phyloP scores from a whole-genome alignment of 2,329 filamentous ascomycete genomes.

The Hypoxylon sp. region DNA sequence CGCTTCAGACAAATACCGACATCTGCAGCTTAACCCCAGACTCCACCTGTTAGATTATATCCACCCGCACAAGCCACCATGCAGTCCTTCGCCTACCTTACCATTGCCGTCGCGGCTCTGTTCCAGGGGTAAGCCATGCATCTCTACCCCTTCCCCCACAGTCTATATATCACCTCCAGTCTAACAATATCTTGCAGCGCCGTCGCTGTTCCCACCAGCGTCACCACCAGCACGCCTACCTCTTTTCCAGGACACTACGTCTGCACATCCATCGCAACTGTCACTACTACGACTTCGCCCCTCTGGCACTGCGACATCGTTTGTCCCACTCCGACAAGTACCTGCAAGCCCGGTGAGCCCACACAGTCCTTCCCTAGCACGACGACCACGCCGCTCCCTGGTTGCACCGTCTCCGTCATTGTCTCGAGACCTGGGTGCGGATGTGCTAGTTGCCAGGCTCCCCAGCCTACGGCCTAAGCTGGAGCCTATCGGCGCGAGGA shows the following conservation, averaged over 20 bases:
- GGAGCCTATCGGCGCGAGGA: background rate
- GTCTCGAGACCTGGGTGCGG: constrained; percentile 21
- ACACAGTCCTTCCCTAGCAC: constrained; percentile 19
- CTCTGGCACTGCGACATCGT: constrained; percentile 13
- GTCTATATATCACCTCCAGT: background rate
- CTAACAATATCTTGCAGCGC: constrained; percentile 24
- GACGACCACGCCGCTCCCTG: constrained; percentile 33
- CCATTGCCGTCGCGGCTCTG: constrained; percentile 34
- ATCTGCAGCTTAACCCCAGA: constrained; percentile 20
- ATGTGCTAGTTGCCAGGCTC: constrained; percentile 30
- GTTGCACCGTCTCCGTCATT: constrained; percentile 35
- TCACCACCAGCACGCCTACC: constrained; percentile 30
- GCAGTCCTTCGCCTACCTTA: constrained; percentile 31
- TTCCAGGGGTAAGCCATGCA: constrained; percentile 36
- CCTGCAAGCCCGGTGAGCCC: constrained; percentile 40
- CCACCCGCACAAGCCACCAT: constrained; percentile 22
- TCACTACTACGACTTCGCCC: constrained; percentile 32
- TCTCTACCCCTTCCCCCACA: background rate
- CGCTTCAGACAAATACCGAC: constrained; percentile 9
- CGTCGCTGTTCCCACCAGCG: constrained; percentile 22
- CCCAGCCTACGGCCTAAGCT: constrained; percentile 14
- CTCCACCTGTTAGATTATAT: constrained; percentile 7
- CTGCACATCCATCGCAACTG: constrained; percentile 39
- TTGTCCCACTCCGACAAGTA: constrained; percentile 27
- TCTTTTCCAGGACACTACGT: constrained; percentile 36